phyloP scores from a whole-genome alignment of 2,329 filamentous ascomycete species.

The Alternaria metachromatica region DNA sequence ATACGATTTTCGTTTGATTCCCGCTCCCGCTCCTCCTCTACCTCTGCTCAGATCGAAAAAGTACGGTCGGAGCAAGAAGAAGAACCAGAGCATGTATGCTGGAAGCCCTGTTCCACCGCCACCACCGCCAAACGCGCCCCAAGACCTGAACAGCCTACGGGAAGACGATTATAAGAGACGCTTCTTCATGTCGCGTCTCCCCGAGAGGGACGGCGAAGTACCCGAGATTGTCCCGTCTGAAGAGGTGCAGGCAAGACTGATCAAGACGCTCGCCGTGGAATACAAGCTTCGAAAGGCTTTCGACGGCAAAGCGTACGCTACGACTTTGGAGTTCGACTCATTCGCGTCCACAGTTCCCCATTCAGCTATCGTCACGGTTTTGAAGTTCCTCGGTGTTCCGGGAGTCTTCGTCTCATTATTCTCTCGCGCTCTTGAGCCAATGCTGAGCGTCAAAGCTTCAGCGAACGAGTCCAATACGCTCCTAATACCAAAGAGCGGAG shows the following conservation, averaged over 20 bases:
- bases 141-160: too few relatives aligned
- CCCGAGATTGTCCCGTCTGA: background rate
- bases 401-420: constrained; percentile 66
- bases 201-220: constrained; percentile 13
- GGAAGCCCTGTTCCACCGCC: too few relatives aligned
- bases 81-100: too few relatives aligned
- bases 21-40: too few relatives aligned
- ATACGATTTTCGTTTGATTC: too few relatives aligned
- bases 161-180: too few relatives aligned
- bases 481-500: constrained; percentile 23
- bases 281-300: constrained; percentile 27
- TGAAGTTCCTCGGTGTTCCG: constrained; percentile 66
- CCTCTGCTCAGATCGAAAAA: too few relatives aligned
- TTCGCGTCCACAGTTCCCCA: constrained; percentile 67
- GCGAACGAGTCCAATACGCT: constrained; percentile 28
- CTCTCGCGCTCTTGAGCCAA: constrained; percentile 52
- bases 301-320: constrained; percentile 16
- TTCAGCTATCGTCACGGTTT: constrained; percentile 61
- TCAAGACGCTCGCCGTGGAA: constrained; percentile 35
- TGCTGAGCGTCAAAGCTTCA: constrained; percentile 32
- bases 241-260: constrained; percentile 29
- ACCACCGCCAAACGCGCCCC: too few relatives aligned
- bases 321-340: constrained; percentile 50
- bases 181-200: constrained; percentile 39
- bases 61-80: too few relatives aligned